Evolutionary conservation across 2,329 filamentous ascomycete genomes (phyloP), one percentile per base, ranked within the genome.

Genomic region (Colletotrichum sp.): DNA sequence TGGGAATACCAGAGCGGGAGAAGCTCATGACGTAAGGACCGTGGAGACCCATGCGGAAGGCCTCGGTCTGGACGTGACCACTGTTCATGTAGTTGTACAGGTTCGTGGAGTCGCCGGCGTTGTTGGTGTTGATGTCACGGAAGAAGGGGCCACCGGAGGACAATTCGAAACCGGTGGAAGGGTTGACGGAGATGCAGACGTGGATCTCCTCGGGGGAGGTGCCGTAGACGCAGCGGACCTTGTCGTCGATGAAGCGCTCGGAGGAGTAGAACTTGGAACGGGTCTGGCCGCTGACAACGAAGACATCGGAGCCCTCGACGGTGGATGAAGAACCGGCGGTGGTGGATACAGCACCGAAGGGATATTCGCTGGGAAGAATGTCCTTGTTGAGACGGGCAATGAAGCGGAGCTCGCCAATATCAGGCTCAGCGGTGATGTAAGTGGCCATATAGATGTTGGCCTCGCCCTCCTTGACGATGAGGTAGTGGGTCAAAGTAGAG

Each of bases 21-120:
- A 94, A 94, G 10, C 87, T 83, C 81, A 94, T 86, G 5, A 90
- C 88, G 78, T 94, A 94, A 0, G 93, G 92, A 3, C 93, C 92
- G 80, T 93, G 91, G 57, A 94, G 86, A 6, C 93, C 92, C 82
- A 89, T 89, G 36, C 93, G 88, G 83, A 83, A 93, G 15, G 83
- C 81, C 80, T 94, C 93, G 2, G 92, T 94, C 81, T 91, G 88
- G 3, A 88, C 89, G 75, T 94, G 92, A 55, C 88, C 88, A 16
- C 90, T 92, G 85, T 94, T 94, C 89, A 93, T 93, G 85, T 93
- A 94, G 83, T 90, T 93, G 82, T 92, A 93, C 1, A 94, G 86
- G 72, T 87, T 90, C 43, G 86, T 92, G 77, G 87, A 90, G 52
- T 82, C 84, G 7, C 90, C 91, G 18, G 87, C 91, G 76, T 93